Evolutionary conservation across 2,329 filamentous ascomycete genomes (phyloP).

Genomic region (Cucurbitaria berberidis): DNA sequence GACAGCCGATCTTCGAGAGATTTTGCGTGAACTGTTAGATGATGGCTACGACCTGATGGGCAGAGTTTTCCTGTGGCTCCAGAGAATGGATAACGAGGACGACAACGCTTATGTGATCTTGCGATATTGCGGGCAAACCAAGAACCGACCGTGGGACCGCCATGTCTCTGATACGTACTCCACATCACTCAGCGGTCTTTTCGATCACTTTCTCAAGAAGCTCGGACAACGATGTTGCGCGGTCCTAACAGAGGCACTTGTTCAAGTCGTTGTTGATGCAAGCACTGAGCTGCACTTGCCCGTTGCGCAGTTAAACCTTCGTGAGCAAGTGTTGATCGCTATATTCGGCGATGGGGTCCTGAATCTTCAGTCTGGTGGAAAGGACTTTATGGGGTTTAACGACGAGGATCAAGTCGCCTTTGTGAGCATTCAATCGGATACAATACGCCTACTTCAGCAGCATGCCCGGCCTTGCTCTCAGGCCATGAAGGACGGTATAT

Average conservation of each 20-base stretch:
- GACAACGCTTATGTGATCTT: background rate
- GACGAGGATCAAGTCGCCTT: too few species aligned
- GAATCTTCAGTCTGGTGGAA: too few species aligned
- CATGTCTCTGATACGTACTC: background rate
- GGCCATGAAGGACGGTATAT: too few species aligned
- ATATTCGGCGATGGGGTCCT: background rate
- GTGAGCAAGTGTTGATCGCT: background rate
- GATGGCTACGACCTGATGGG: background rate
- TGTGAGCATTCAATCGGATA: too few species aligned
- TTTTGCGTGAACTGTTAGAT: background rate
- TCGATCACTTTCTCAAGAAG: background rate
- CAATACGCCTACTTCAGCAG: too few species aligned
- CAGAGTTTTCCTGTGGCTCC: background rate
- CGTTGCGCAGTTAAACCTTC: background rate
- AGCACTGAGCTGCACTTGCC: background rate
- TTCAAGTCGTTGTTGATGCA: background rate
- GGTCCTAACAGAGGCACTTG: background rate
- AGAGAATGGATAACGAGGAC: background rate
- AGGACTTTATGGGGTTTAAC: too few species aligned
- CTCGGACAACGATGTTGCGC: background rate
- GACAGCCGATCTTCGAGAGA: background rate
- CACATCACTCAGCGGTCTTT: background rate
- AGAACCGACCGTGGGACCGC: background rate
- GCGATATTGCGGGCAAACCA: background rate
- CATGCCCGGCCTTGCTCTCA: too few species aligned